Percentiles rank a stretch among this genome's conserved stretches.
Evolutionary conservation across 768 basidiomycete genomes (phyloP).

Genomic region (Sarcodon aspratus): DNA sequence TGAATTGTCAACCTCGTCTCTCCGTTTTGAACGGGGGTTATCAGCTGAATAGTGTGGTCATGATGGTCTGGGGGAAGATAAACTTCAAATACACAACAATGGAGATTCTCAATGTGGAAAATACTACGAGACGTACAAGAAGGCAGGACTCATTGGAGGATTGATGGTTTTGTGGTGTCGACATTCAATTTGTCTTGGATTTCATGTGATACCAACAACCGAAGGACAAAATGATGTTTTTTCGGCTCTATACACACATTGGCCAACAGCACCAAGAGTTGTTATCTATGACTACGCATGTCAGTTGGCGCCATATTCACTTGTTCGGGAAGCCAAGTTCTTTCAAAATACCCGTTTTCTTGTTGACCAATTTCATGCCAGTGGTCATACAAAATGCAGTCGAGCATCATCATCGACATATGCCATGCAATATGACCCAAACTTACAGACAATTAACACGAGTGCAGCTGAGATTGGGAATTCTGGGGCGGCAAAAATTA

Average conservation of each 20-base stretch:
- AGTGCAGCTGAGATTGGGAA: constrained; percentile 27
- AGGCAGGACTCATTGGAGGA: constrained; percentile 6
- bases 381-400: constrained; percentile 22
- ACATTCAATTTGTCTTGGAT: constrained; percentile 6
- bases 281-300: constrained; percentile 24
- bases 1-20: too few species aligned
- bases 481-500: constrained; percentile 13
- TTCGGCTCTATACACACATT: constrained; percentile 24
- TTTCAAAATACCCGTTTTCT: constrained; percentile 21
- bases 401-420: too few species aligned
- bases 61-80: too few species aligned
- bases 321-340: constrained; percentile 16
- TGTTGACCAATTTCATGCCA: constrained; percentile 23
- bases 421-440: constrained; percentile 14
- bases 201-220: constrained; percentile 17
- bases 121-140: constrained; percentile 17
- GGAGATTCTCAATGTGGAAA: constrained; percentile 13
- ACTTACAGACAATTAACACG: constrained; percentile 16
- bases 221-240: constrained; percentile 29
- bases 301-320: constrained; percentile 21
- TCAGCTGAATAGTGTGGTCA: too few species aligned
- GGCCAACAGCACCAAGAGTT: constrained; percentile 15
- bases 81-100: too few species aligned
- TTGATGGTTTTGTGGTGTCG: constrained; percentile 7
- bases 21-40: too few species aligned